These are phyloP conservation scores for Phytophthora lateralis DNA, from an alignment of 352 stramenopile species.

Conservation along the genomic window DNA sequence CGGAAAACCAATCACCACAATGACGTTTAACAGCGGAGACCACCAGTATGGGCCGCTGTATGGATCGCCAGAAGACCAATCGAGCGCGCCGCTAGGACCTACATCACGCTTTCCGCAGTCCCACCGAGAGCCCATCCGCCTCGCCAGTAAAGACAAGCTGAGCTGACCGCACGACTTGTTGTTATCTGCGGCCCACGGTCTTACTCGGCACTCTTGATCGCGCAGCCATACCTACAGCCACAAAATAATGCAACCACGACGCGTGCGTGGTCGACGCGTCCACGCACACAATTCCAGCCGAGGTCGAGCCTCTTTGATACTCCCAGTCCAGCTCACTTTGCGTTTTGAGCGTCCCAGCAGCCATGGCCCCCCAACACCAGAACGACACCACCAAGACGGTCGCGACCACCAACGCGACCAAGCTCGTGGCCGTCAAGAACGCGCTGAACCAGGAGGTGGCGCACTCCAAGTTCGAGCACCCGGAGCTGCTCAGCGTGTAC, in stretches of 20 bases:
- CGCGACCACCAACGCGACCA: not conserved
- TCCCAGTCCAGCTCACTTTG: conserved; percentile 8
- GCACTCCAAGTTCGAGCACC: conserved; percentile 28
- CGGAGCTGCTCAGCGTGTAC: conserved; percentile 30
- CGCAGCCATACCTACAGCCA: not conserved
- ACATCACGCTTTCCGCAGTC: not conserved
- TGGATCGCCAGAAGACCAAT: not conserved
- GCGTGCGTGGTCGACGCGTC: not conserved
- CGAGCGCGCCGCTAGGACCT: not conserved
- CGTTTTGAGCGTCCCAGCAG: conserved; percentile 20
- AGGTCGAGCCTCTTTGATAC: not conserved
- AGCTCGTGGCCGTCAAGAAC: conserved; percentile 18
- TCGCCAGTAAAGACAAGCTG: not conserved
- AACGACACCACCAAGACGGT: conserved; percentile 4
- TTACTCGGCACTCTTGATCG: not conserved
- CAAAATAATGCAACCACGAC: conserved; percentile 13
- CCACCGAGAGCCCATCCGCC: not conserved
- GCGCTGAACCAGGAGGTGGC: conserved; percentile 17
- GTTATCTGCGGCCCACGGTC: not conserved
- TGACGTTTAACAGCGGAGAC: not conserved
- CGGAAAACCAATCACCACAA: conserved; percentile 12
- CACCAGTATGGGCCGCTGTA: conserved; percentile 4
- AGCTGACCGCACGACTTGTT: too few species aligned
- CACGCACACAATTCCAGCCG: not conserved
- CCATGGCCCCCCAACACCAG: conserved; percentile 34